Evolutionary conservation across 2,329 filamentous ascomycete genomes (phyloP).

Genomic region (Paramyrothecium roridum): DNA sequence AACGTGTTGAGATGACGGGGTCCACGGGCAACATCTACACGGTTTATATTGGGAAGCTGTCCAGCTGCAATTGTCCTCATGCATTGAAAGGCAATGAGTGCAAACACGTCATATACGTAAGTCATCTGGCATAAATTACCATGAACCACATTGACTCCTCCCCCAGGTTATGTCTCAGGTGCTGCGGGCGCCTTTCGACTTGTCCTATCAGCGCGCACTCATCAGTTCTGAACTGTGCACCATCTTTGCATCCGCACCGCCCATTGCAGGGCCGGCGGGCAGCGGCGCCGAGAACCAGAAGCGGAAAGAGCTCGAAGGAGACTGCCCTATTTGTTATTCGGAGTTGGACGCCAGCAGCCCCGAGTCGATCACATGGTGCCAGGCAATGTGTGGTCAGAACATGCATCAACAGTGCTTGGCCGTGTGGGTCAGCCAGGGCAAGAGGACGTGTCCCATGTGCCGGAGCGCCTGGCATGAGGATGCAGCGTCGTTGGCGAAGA

Average conservation of each 20-base stretch:
- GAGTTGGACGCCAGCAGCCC: constrained; percentile 33
- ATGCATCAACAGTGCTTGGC: constrained; percentile 52
- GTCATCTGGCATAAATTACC: constrained; percentile 7
- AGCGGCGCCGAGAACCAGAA: constrained; percentile 24
- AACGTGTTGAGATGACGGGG: constrained; percentile 57
- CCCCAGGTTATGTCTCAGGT: constrained; percentile 53
- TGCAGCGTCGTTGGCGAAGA: constrained; percentile 34
- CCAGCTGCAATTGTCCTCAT: constrained; percentile 56
- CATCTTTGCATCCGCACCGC: constrained; percentile 54
- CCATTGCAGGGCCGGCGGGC: constrained; percentile 26
- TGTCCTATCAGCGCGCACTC: constrained; percentile 62
- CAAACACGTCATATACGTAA: constrained; percentile 62
- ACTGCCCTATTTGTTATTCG: constrained; percentile 57
- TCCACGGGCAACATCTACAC: constrained; percentile 65
- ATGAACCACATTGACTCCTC: background rate
- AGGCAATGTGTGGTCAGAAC: constrained; percentile 51
- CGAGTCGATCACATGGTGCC: constrained; percentile 46
- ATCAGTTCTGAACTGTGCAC: constrained; percentile 55
- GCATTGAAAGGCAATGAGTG: constrained; percentile 53
- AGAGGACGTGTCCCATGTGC: constrained; percentile 60
- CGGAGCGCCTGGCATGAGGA: constrained; percentile 54
- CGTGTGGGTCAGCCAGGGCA: constrained; percentile 42
- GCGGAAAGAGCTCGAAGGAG: constrained; percentile 48
- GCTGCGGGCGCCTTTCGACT: constrained; percentile 51
- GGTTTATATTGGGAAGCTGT: constrained; percentile 48